phyloP scores from a whole-genome alignment of 441 rosid genomes.

The Corymbia calophylla region DNA sequence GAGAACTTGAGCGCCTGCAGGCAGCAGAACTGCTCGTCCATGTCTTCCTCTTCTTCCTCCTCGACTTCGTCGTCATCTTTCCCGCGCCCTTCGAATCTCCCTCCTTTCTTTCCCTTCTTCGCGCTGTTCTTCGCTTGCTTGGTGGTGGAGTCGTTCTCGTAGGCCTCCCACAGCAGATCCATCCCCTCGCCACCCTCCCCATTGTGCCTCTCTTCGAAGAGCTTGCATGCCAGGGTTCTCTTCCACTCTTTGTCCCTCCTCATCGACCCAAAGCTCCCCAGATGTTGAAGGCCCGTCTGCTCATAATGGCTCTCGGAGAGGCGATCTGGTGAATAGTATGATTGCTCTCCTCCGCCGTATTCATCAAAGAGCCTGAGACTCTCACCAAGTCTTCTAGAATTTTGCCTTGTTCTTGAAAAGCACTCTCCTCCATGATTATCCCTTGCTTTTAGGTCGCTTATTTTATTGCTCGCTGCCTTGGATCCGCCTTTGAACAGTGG shows the following conservation, averaged over 20 bases:
- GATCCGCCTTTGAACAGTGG: slow-evolving; percentile 36
- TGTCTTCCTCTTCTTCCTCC: slow-evolving; percentile 32
- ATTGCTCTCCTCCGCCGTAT: slow-evolving; percentile 6
- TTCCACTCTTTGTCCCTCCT: slow-evolving; percentile 89
- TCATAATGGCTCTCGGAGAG: background rate
- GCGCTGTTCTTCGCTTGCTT: slow-evolving; percentile 12
- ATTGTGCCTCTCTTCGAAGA: slow-evolving; percentile 69
- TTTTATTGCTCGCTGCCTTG: slow-evolving; percentile 21
- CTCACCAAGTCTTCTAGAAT: slow-evolving; percentile 12
- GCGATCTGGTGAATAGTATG: background rate
- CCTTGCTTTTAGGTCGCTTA: slow-evolving; percentile 12
- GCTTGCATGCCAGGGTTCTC: slow-evolving; percentile 87
- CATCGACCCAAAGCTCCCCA: slow-evolving; percentile 65
- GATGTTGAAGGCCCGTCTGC: slow-evolving; percentile 11
- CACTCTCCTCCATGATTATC: slow-evolving; percentile 11
- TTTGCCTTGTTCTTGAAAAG: slow-evolving; percentile 20
- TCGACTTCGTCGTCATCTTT: background rate
- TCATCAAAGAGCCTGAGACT: slow-evolving; percentile 8
- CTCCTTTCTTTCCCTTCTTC: slow-evolving; percentile 24
- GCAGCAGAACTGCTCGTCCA: slow-evolving; percentile 57
- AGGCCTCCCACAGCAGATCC: slow-evolving; percentile 92
- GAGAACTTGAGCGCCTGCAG: slow-evolving; percentile 80
- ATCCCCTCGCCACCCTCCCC: slow-evolving; percentile 67
- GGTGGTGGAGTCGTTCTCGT: slow-evolving; percentile 44
- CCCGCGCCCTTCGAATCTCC: slow-evolving; percentile 33